Evolutionary conservation across 2,329 filamentous ascomycete species (phyloP), one percentile per base, ranked within the genome.

Genomic region (Aspergillus fischeri): DNA sequence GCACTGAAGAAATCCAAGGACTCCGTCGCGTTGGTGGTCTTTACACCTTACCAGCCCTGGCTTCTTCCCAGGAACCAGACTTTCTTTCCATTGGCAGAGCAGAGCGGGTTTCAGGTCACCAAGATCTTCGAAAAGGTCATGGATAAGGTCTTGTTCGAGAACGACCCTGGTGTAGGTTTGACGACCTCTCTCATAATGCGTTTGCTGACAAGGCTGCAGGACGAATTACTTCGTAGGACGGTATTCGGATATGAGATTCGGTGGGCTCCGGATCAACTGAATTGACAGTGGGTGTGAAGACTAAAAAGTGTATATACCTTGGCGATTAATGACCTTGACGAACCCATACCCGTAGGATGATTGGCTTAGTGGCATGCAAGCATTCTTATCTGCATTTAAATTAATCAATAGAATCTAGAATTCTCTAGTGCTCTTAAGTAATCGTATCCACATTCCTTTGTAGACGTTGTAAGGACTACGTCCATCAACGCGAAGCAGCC

Each of bases 1-100:
- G 90, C 88, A 17, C 74, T 97, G 66, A 83, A 81, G 64, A 80
- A 77, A 60, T 73, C 77, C 3, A 66, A 72, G 3, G 77, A 78
- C 1, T 84, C 87, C 51, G 81, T 81, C 54, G 91, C 92, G 2
- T 83, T 92, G 66, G 92, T 97, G 7, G 95, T 97, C 73, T 97
- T 97, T 77, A 96, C 92, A 0, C 92, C 91, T 21, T 96, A 97
- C 75, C 82, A 94, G 61, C 92, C 93, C 1, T 97, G 92, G 92
- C 79, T 97, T 69, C 81, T 89, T 66, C 83, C 92, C 61, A 89
- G 91, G 73, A 94, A 96, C 68, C 80, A 96, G 71, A 84, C 83
- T 3, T 97, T 97, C 77, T 97, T 97, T 70, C 89, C 92, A 51
- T 69, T 92, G 56, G 90, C 88, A 4, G 80, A 84, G 58, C 83